A percentile compares a stretch with the other conserved stretches of the same genome.
Conservation (phyloP, 495 filamentous ascomycete species). For the Trichoderma reesei region DNA sequence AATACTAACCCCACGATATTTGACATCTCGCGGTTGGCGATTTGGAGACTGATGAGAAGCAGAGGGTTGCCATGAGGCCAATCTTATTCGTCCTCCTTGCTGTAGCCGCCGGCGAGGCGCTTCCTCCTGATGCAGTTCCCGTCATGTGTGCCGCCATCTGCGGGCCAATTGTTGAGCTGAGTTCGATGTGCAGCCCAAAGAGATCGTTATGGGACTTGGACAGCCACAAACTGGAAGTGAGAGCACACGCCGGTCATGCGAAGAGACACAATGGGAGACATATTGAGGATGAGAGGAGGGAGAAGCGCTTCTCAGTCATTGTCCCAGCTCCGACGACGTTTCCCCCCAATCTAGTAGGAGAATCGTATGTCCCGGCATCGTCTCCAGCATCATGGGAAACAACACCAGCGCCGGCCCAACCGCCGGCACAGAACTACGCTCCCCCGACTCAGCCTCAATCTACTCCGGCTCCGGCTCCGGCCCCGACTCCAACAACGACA, state of each 20-base stretch:
- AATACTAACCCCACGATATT: background rate
- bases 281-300: background rate
- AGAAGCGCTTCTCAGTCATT: background rate
- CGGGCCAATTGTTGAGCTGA: background rate
- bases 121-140: background rate
- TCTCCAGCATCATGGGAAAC: background rate
- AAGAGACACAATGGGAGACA: background rate
- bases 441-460: background rate
- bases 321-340: background rate
- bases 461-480: background rate
- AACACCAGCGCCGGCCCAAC: background rate
- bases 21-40: background rate
- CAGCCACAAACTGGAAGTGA: too few species aligned
- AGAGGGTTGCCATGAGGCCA: background rate
- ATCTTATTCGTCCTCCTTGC: background rate
- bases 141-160: background rate
- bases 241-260: background rate
- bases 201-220: background rate
- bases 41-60: background rate
- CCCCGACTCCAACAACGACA: background rate
- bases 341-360: background rate
- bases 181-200: constrained; percentile 1
- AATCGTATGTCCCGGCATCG: background rate
- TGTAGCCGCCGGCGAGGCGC: background rate
- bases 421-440: background rate